Percentiles rank a stretch among this genome's conserved stretches.
Evolutionary conservation across 2,329 filamentous ascomycete genomes (phyloP).

Genomic region (Trichophaea hybrida): DNA sequence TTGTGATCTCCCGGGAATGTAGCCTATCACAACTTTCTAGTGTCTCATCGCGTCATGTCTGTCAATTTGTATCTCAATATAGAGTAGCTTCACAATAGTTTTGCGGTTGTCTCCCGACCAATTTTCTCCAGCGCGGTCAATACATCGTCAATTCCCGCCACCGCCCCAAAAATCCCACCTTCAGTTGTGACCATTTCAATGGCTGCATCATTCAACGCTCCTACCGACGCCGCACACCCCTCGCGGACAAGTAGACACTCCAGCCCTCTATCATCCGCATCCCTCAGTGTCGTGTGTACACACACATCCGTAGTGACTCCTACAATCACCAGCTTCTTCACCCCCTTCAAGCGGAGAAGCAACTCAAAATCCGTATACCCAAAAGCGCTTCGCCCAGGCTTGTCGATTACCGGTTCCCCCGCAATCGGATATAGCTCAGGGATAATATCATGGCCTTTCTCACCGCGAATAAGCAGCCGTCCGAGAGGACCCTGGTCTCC

Average conservation of each 20-base stretch:
- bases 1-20: too few species aligned
- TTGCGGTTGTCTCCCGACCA: background rate
- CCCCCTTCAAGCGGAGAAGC: conserved; percentile 28
- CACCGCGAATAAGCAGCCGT: conserved; percentile 44
- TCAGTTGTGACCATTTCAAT: conserved; percentile 29
- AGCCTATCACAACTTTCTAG: too few species aligned
- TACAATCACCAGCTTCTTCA: conserved; percentile 29
- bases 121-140: conserved; percentile 7
- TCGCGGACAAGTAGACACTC: conserved; percentile 30
- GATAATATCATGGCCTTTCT: conserved; percentile 44
- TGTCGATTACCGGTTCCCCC: conserved; percentile 30
- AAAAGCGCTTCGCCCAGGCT: conserved; percentile 30
- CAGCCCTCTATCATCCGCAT: conserved; percentile 31
- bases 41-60: too few species aligned
- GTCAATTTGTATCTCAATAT: too few species aligned
- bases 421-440: conserved; percentile 30
- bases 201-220: conserved; percentile 26
- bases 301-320: conserved; percentile 32
- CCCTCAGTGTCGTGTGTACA: conserved; percentile 29
- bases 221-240: conserved; percentile 29
- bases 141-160: conserved; percentile 10
- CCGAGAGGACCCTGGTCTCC: conserved; percentile 41
- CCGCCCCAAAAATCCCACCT: conserved; percentile 31
- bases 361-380: conserved; percentile 32
- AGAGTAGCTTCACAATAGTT: too few species aligned